Base-by-base conservation (phyloP, 192 early-diverging fungal species). In the Allomyces arbusculus region DNA sequence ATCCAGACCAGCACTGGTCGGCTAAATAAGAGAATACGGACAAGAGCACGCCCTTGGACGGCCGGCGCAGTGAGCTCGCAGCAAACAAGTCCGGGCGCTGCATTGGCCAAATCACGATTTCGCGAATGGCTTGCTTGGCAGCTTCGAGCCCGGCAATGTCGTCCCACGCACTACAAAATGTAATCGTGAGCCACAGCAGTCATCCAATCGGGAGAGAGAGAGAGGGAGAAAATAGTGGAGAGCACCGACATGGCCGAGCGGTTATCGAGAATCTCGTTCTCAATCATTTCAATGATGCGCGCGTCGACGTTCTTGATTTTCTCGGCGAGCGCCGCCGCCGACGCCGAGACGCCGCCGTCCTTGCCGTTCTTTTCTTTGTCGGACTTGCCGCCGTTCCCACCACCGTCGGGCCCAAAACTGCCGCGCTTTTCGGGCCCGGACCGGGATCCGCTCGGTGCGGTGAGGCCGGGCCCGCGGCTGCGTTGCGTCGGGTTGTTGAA, bases 281-380 rank as follows among this genome's bases (percentile, higher is more conserved):
- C 81, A 64, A 95, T 90, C 69, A 82, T 84, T 70, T 95, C 90
- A 20, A 91, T 72, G 89, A 95, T 89, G 44, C 79, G 76, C 24
- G 90, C 88, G 6, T 94, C 91, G 26, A 95, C 84, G 71, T 95
- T 93, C 61, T 77, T 77, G 23, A 95, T 70, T 16, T 89, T 79
- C 45, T 89, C 88, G 65, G 91, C 90, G 0, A 78, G 66, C 19
- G 68, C 70, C 19, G 66, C 73, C 12, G 75, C 75, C 1, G 62
- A 63, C 7, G 71, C 71, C 4, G 28, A 20, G 9, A 61, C 23
- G 61, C 64, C 24, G 25, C 63, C 67, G 23, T 63, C 45, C 64
- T 68, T 44, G 22, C 44, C 62, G 24, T 7, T 5, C 7, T 64
- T 65, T 0, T 19, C 23, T 0, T 62, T 64, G 9, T 73, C 70